Base-by-base conservation (phyloP, 257 asterid species). In the Hygrophila difformis region DNA sequence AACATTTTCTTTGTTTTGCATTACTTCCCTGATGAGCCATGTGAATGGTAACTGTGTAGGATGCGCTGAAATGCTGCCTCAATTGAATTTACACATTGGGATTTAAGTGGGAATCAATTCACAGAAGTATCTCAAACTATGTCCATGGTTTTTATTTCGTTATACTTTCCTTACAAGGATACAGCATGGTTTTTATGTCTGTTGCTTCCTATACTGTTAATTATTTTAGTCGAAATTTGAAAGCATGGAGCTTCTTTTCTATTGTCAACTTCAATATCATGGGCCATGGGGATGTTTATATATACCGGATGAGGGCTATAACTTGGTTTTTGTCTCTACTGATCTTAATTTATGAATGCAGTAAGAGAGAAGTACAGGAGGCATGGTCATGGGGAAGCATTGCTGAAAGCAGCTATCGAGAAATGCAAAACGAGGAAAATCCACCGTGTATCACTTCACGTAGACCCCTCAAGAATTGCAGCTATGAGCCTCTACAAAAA, bases 401-500 rank as follows among this genome's bases (percentile, higher is more conserved):
- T 88, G 71, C 69, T 84, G 12, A 69, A 67, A 75, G 89, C 71
- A 39, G 88, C 87, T 22, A 77, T 88, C 2, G 72, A 79, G 65
- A 88, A 68, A 68, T 81, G 93, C 58, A 75, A 66, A 72, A 65
- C 58, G 8, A 75, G 97, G 69, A 79, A 67, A 16, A 56, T 81
- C 41, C 81, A 75, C 21, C 70, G 94, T 4, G 35, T 88, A 57
- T 72, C 84, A 34, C 95, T 88, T 47, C 97, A 84, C 34, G 94
- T 81, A 11, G 97, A 88, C 61, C 94, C 95, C 14, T 64, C 71
- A 24, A 88, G 95, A 69, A 49, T 12, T 16, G 68, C 84, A 13
- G 94, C 97, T 33, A 37, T 81, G 76, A 70, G 28, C 49, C 91
- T 88, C 8, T 88, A 88, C 84, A 71, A 65, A 73, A 88, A 88